Percentiles rank a stretch among this genome's conserved stretches.
Evolutionary conservation across 805 yeast species (phyloP).

Genomic region (Candida arabinofermentans): DNA sequence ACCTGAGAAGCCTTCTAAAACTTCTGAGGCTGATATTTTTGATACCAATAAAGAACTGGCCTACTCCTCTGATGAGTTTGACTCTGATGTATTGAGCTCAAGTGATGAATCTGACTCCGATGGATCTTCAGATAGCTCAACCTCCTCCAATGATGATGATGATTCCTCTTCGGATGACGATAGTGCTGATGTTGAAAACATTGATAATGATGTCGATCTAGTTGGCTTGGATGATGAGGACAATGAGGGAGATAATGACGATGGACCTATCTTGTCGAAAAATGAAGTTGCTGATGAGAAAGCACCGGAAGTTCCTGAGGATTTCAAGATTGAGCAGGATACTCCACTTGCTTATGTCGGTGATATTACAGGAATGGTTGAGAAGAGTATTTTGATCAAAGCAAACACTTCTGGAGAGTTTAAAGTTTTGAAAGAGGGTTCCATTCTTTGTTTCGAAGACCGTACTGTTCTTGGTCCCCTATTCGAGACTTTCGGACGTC

Average conservation of each 20-base stretch:
- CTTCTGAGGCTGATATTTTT: constrained; percentile 14
- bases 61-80: constrained; percentile 24
- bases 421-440: constrained; percentile 74
- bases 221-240: constrained; percentile 22
- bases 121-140: constrained; percentile 19
- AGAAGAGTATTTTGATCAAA: constrained; percentile 64
- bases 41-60: constrained; percentile 13
- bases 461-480: constrained; percentile 68
- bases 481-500: constrained; percentile 86
- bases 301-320: constrained; percentile 65
- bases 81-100: constrained; percentile 12
- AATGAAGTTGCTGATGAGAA: constrained; percentile 71
- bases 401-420: constrained; percentile 81
- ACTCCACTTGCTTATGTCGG: constrained; percentile 76
- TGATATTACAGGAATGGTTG: constrained; percentile 61
- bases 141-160: constrained; percentile 16
- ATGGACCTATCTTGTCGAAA: constrained; percentile 71
- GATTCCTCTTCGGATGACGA: constrained; percentile 8
- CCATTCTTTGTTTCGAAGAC: constrained; percentile 75
- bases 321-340: constrained; percentile 50
- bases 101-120: constrained; percentile 14
- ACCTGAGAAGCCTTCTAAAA: no score
- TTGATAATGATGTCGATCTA: constrained; percentile 19
- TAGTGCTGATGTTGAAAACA: constrained; percentile 15
- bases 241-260: constrained; percentile 37